Evolutionary conservation across 805 yeast species (phyloP), one percentile per base, ranked within the genome.

Genomic region (Wickerhamomyces bisporus): DNA sequence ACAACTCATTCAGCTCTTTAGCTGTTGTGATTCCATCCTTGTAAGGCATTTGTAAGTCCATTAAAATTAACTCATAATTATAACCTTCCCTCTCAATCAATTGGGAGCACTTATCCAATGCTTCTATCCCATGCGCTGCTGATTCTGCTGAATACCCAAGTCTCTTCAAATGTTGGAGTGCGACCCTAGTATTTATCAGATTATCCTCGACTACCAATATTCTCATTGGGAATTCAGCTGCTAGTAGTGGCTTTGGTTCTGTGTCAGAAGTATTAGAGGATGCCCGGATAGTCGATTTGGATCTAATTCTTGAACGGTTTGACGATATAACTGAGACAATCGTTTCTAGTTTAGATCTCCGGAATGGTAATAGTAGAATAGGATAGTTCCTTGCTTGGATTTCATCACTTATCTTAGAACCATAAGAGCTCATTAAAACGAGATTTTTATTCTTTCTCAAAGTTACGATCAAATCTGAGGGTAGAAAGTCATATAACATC

Each of bases 21-120:
- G 98, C 81, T 6, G 95, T 96, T 48, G 87, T 96, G 32, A 91
- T 78, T 20, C 98, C 98, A 6, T 95, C 85, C 66, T 87, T 81
- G 3, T 85, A 89, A 0, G 98, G 98, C 48, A 93, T 70, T 62
- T 91, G 98, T 49, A 91, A 82, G 66, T 91, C 98, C 98, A 91
- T 91, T 32, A 91, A 72, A 25, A 94, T 89, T 43, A 91, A 66
- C 57, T 91, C 97, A 53, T 83, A 86, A 2, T 96, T 96, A 13
- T 56, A 48, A 12, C 63, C 61, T 5, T 53, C 53, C 1, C 50
- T 50, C 15, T 52, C 42, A 4, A 59, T 41, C 6, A 96, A 96
- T 40, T 74, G 75, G 46, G 82, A 69, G 96, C 97, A 91, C 60
- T 78, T 85, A 45, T 86, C 93, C 2, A 91, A 73, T 0, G 98